Conservation (phyloP, 2,329 filamentous ascomycete species). For the Aureobasidium sp. region DNA sequence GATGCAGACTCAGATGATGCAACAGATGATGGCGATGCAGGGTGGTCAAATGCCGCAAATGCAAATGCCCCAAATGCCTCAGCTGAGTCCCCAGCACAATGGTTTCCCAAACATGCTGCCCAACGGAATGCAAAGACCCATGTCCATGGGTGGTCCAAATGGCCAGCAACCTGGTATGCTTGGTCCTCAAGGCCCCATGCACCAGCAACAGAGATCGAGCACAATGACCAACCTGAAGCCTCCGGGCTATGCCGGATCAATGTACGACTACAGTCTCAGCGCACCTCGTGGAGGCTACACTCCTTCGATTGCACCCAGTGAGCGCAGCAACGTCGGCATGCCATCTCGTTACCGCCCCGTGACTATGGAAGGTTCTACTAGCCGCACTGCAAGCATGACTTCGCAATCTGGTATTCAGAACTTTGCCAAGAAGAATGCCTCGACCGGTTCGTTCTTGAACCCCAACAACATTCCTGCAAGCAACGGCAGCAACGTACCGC, state of each 20-base stretch:
- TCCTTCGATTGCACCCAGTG: constrained; percentile 88
- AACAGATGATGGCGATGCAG: constrained; percentile 34
- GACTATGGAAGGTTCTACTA: constrained; percentile 33
- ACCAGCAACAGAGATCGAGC: constrained; percentile 27
- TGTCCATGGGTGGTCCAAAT: constrained; percentile 34
- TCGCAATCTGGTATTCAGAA: constrained; percentile 16
- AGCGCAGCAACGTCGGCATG: constrained; percentile 87
- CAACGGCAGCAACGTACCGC: constrained; percentile 17
- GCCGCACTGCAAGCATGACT: constrained; percentile 35
- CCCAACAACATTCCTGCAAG: constrained; percentile 25
- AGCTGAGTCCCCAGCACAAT: constrained; percentile 7
- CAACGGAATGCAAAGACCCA: constrained; percentile 24
- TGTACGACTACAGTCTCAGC: constrained; percentile 34
- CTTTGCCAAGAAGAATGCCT: constrained; percentile 13
- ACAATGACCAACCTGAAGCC: constrained; percentile 22
- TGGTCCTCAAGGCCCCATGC: constrained; percentile 38
- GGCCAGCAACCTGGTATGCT: constrained; percentile 64
- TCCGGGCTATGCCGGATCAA: constrained; percentile 29
- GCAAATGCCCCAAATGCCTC: constrained; percentile 20
- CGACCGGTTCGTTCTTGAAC: constrained; percentile 23
- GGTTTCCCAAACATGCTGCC: constrained; percentile 4
- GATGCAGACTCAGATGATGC: constrained; percentile 35
- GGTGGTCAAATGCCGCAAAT: constrained; percentile 22
- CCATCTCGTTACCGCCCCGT: constrained; percentile 89
- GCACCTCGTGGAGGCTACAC: constrained; percentile 56